phyloP scores from a whole-genome alignment of 108 stramenopile species.

The Cyclotella baltica region DNA sequence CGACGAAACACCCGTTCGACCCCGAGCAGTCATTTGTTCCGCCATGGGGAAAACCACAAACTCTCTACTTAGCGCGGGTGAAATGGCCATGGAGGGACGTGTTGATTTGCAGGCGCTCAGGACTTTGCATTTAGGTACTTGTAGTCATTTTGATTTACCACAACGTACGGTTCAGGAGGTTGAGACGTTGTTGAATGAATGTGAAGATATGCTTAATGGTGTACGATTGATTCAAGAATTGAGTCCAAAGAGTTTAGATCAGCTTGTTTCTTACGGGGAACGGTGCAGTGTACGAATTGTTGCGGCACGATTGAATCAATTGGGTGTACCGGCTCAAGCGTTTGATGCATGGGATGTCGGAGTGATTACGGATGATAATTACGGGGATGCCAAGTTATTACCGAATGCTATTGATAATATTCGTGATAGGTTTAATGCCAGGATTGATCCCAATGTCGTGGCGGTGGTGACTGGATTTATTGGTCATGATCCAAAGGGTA shows the following conservation, averaged over 20 bases:
- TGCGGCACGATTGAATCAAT: slow-evolving; percentile 92
- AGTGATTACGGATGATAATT: slow-evolving; percentile 86
- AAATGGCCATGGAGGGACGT: slow-evolving; percentile 93
- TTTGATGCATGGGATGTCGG: slow-evolving; percentile 97
- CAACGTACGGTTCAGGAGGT: slow-evolving; percentile 66
- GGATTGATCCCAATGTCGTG: slow-evolving; percentile 87
- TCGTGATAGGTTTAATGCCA: slow-evolving; percentile 62
- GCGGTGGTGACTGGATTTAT: slow-evolving; percentile 98
- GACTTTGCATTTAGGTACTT: slow-evolving; percentile 83
- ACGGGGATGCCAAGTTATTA: slow-evolving; percentile 91
- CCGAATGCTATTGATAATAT: slow-evolving; percentile 66
- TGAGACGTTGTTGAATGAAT: slow-evolving; percentile 79
- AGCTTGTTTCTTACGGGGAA: slow-evolving; percentile 94
- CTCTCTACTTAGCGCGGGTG: slow-evolving; percentile 87
- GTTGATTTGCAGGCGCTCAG: slow-evolving; percentile 91
- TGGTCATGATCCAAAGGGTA: slow-evolving; percentile 83
- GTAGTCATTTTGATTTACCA: slow-evolving; percentile 76
- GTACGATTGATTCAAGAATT: slow-evolving; percentile 92
- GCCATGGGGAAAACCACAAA: slow-evolving; percentile 99
- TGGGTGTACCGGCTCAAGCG: slow-evolving; percentile 93
- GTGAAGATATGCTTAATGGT: slow-evolving; percentile 93
- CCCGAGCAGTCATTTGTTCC: slow-evolving; percentile 83
- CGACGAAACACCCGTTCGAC: slow-evolving; percentile 40
- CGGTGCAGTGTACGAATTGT: slow-evolving; percentile 92
- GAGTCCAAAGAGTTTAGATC: slow-evolving; percentile 89